Evolutionary conservation across 2,329 filamentous ascomycete genomes (phyloP).

Genomic region (Corinectria fuckeliana): DNA sequence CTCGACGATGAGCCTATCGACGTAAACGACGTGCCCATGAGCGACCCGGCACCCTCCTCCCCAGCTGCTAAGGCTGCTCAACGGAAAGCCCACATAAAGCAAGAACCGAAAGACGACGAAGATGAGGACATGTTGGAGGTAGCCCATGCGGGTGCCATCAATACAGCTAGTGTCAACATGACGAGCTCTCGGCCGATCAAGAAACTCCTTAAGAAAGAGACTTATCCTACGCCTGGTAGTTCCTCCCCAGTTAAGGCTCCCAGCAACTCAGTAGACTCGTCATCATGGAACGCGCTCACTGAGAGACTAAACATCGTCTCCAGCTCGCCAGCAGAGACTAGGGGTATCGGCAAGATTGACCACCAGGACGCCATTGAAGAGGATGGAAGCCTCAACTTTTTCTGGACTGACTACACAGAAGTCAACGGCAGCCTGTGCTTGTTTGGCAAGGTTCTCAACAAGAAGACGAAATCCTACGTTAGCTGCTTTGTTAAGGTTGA

Average conservation of each 20-base stretch:
- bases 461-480: constrained; percentile 76
- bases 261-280: constrained; percentile 72
- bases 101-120: constrained; percentile 67
- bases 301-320: constrained; percentile 85
- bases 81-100: constrained; percentile 66
- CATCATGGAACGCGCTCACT: constrained; percentile 87
- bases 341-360: constrained; percentile 78
- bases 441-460: constrained; percentile 95
- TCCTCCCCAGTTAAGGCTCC: constrained; percentile 75
- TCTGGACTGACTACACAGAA: constrained; percentile 97
- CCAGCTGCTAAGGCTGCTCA: constrained; percentile 81
- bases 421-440: constrained; percentile 89
- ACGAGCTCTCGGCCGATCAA: constrained; percentile 75
- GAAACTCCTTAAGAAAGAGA: constrained; percentile 72
- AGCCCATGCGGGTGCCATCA: constrained; percentile 74
- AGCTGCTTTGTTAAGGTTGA: constrained; percentile 97
- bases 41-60: constrained; percentile 85
- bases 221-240: constrained; percentile 73
- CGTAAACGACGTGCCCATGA: constrained; percentile 70
- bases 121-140: constrained; percentile 89
- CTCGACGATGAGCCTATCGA: constrained; percentile 66
- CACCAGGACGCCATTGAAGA: constrained; percentile 88
- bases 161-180: constrained; percentile 80
- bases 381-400: constrained; percentile 90
- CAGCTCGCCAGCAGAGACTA: constrained; percentile 69